phyloP scores from a whole-genome alignment of 371 early-diverging fungal genomes.

The Mortierella sp. region DNA sequence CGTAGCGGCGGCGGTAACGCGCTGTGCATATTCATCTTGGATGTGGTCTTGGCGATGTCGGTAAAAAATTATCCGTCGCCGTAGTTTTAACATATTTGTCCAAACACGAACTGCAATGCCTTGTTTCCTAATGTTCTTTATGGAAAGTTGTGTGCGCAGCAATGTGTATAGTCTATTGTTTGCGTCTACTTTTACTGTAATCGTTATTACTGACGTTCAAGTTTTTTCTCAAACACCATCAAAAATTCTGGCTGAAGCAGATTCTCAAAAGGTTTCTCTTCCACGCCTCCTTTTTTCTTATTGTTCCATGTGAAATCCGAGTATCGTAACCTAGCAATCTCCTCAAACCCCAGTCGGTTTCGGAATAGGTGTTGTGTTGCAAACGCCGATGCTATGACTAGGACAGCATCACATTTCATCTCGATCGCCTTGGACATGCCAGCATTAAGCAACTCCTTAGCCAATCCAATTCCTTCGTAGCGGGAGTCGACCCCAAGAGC shows the following conservation, averaged over 20 bases:
- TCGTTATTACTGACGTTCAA: background rate
- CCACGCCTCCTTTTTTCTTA: slow-evolving; percentile 5
- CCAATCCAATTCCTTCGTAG: slow-evolving; percentile 46
- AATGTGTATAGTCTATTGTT: too few species aligned
- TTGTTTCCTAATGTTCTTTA: too few species aligned
- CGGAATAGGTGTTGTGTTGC: slow-evolving; percentile 52
- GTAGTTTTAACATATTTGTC: too few species aligned
- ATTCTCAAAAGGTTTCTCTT: slow-evolving; percentile 32
- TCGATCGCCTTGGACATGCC: slow-evolving; percentile 37
- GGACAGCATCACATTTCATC: slow-evolving; percentile 34
- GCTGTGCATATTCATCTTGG: too few species aligned
- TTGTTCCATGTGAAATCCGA: slow-evolving; percentile 27
- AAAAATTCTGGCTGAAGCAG: slow-evolving; percentile 47
- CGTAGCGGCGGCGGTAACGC: too few species aligned
- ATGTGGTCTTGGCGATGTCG: background rate
- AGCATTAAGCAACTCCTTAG: slow-evolving; percentile 38
- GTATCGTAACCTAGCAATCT: slow-evolving; percentile 38
- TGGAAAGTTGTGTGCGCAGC: too few species aligned
- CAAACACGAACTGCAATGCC: too few species aligned
- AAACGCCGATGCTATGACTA: slow-evolving; percentile 51
- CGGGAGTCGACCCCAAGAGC: slow-evolving; percentile 37
- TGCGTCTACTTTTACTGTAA: too few species aligned
- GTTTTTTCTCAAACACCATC: slow-evolving; percentile 33
- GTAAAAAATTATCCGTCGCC: slow-evolving; percentile 13
- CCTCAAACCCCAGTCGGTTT: slow-evolving; percentile 43